These are phyloP conservation scores for Nothopassalora personata DNA, from an alignment of 2,329 filamentous ascomycete species.

Conservation along the genomic window DNA sequence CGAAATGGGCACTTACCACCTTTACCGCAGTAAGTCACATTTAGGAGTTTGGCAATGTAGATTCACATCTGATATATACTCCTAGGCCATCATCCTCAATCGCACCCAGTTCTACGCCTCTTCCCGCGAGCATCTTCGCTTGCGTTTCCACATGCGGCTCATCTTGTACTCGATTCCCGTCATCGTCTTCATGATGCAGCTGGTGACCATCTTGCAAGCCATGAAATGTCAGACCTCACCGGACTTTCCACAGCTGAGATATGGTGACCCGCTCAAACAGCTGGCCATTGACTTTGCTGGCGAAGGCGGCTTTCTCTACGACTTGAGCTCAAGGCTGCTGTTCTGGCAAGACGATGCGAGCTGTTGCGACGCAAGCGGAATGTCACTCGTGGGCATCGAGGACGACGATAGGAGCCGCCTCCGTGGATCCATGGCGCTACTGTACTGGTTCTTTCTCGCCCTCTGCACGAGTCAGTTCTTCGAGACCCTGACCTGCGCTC, in stretches of 20 bases:
- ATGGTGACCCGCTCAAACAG: constrained; percentile 40
- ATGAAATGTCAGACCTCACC: constrained; percentile 81
- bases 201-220: constrained; percentile 66
- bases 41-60: neutral
- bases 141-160: constrained; percentile 68
- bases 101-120: constrained; percentile 91
- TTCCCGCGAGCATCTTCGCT: constrained; percentile 69
- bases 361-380: constrained; percentile 69
- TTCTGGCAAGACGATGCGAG: constrained; percentile 67
- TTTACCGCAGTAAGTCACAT: constrained; percentile 61
- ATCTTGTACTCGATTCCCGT: constrained; percentile 67
- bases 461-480: constrained; percentile 74
- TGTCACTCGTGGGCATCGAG: constrained; percentile 53
- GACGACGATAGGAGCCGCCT: constrained; percentile 47
- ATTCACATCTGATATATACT: constrained; percentile 3
- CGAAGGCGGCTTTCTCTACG: constrained; percentile 64
- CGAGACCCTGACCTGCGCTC: constrained; percentile 79
- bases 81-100: constrained; percentile 74
- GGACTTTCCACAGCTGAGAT: constrained; percentile 42
- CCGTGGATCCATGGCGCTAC: constrained; percentile 70
- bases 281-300: constrained; percentile 47
- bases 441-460: constrained; percentile 71
- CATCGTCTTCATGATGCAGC: constrained; percentile 63
- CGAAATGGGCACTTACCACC: constrained; percentile 85
- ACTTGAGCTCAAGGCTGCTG: constrained; percentile 64